Evolutionary conservation across 148 eudicot genomes (phyloP).

Genomic region (Camellia granthamiana): DNA sequence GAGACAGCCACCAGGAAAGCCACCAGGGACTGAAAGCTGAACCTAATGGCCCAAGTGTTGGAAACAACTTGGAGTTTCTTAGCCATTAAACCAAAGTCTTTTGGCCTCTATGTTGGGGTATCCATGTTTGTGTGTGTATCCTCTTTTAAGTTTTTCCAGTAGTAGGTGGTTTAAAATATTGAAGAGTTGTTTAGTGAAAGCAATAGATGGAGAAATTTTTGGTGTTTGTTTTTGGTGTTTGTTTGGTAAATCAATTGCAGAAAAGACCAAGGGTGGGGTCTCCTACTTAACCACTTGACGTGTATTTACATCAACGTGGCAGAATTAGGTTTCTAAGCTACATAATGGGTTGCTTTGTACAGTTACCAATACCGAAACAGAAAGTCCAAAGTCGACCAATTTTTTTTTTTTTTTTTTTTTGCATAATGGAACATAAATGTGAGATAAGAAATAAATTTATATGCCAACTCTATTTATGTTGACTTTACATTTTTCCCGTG

Average conservation of each 20-base stretch:
- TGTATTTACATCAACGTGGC: not conserved
- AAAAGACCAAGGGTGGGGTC: not conserved
- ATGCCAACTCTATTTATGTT: too few relatives aligned
- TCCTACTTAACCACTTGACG: not conserved
- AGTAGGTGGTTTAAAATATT: not conserved
- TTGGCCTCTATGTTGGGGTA: not conserved
- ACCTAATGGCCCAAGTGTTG: not conserved
- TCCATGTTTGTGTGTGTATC: too few relatives aligned
- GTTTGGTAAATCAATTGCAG: not conserved
- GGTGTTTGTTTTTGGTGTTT: not conserved
- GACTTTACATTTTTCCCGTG: too few relatives aligned
- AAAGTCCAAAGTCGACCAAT: too few relatives aligned
- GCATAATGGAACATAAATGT: too few relatives aligned
- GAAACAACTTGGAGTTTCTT: conserved; percentile 6
- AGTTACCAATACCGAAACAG: not conserved
- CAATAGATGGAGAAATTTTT: not conserved
- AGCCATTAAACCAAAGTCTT: not conserved
- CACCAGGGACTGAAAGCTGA: not conserved
- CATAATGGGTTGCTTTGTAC: not conserved
- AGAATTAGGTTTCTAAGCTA: not conserved
- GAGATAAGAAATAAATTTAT: too few relatives aligned
- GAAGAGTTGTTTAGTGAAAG: not conserved
- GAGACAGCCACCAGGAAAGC: not conserved
- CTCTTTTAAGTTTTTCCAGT: not conserved
- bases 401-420: too few relatives aligned